A percentile compares a stretch with the other conserved stretches of the same genome.
Evolutionary conservation across 2,329 filamentous ascomycete species (phyloP).

Genomic region (Fusarium sororula): DNA sequence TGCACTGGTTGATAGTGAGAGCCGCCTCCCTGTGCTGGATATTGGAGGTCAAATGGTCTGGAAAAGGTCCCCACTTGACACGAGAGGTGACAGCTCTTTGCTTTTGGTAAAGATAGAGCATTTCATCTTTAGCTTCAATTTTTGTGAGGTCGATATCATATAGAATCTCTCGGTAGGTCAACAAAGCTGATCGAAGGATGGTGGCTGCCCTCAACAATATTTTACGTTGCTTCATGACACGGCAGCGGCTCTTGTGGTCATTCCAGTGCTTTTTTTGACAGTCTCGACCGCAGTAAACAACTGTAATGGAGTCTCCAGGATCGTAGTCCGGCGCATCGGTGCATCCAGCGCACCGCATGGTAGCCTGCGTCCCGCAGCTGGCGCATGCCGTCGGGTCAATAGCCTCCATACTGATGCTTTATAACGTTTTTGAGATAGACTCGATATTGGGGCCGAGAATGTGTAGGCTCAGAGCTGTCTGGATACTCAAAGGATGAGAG

Average conservation of each 20-base stretch:
- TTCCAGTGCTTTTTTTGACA: neutral
- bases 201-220: neutral
- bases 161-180: neutral
- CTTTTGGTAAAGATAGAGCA: neutral
- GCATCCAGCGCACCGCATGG: neutral
- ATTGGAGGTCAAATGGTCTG: neutral
- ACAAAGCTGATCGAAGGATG: neutral
- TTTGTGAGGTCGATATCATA: neutral
- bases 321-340: neutral
- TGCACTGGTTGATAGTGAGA: neutral
- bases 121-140: neutral
- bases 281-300: neutral
- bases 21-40: neutral
- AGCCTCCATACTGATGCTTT: neutral
- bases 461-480: neutral
- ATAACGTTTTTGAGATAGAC: too few species aligned
- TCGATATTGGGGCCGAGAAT: rapidly evolving
- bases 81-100: neutral
- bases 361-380: neutral
- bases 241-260: neutral
- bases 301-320: neutral
- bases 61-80: neutral
- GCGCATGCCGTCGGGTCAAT: neutral
- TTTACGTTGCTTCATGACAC: neutral
- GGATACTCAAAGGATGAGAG: neutral